A percentile compares a stretch with the other conserved stretches of the same genome.
Conservation (phyloP, 2,329 filamentous ascomycete species). For the Claviceps pazoutovae region DNA sequence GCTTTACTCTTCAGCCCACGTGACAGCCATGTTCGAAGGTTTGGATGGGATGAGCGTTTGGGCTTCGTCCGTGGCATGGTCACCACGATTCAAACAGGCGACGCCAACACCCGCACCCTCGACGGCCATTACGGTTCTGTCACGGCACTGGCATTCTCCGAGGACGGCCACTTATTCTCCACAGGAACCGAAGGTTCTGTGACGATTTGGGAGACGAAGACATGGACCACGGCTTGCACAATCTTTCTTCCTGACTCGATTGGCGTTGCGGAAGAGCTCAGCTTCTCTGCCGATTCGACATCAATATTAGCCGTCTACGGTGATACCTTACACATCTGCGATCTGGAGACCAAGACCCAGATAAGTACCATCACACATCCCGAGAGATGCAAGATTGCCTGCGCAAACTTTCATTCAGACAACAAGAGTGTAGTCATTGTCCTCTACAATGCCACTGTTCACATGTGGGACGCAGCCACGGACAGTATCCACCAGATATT, state of each 20-base stretch:
- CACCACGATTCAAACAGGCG: conserved; percentile 6
- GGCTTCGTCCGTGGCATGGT: conserved; percentile 7
- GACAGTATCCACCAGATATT: conserved; percentile 4
- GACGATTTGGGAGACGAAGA: conserved; percentile 2
- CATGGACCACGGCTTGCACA: conserved; percentile 3
- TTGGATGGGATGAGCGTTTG: conserved; percentile 9
- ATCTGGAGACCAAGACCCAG: conserved; percentile 5
- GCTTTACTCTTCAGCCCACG: conserved; percentile 19
- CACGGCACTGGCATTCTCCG: conserved; percentile 6
- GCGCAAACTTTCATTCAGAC: conserved; percentile 7
- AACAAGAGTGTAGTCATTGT: conserved; percentile 5
- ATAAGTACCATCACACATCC: conserved; percentile 1
- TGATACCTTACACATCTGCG: conserved; percentile 5
- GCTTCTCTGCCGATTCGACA: conserved; percentile 6
- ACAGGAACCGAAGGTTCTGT: conserved; percentile 6
- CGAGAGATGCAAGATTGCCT: conserved; percentile 5
- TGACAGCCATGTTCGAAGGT: conserved; percentile 9
- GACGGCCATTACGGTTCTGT: conserved; percentile 6
- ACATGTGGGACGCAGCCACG: conserved; percentile 5
- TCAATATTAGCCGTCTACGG: conserved; percentile 6
- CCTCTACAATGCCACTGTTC: conserved; percentile 5
- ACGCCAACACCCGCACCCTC: conserved; percentile 5
- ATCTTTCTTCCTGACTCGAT: conserved; percentile 6
- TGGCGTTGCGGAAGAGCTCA: conserved; percentile 6
- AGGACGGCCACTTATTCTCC: conserved; percentile 5